Percentiles rank a stretch among this genome's conserved stretches.
Evolutionary conservation across 1,139 yeast species (phyloP).

Genomic region (Hanseniaspora uvarum): DNA sequence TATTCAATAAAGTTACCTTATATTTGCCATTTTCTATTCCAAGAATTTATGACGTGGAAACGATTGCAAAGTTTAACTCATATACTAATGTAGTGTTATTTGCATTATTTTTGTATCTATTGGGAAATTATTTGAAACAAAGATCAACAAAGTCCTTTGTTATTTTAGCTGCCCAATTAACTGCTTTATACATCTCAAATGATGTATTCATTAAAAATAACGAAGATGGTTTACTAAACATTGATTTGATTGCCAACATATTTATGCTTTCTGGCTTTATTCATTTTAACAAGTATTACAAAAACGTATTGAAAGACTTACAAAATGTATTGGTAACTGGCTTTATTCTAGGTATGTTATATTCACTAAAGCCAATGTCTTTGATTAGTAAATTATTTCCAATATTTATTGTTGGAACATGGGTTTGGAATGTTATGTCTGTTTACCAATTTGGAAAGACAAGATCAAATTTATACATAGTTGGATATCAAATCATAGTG

Average conservation of each 20-base stretch:
- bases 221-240: background rate
- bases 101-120: background rate
- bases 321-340: background rate
- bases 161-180: background rate
- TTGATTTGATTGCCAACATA: conserved; percentile 2
- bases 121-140: conserved; percentile 2
- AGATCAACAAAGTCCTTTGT: background rate
- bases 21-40: background rate
- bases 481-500: conserved; percentile 28
- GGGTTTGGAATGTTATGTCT: conserved; percentile 10
- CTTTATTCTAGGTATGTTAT: background rate
- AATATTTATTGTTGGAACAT: background rate
- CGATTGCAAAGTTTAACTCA: background rate
- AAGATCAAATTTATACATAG: background rate
- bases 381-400: background rate
- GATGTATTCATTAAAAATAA: background rate
- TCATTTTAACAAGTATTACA: background rate
- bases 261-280: background rate
- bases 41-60: background rate
- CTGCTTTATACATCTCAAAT: background rate
- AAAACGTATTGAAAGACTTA: background rate
- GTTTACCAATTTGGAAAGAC: conserved; percentile 9
- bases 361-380: conserved; percentile 8
- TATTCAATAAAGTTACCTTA: background rate
- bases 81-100: background rate